Evolutionary conservation across 805 yeast genomes (phyloP).

Genomic region (Monosporozyma aquatica): DNA sequence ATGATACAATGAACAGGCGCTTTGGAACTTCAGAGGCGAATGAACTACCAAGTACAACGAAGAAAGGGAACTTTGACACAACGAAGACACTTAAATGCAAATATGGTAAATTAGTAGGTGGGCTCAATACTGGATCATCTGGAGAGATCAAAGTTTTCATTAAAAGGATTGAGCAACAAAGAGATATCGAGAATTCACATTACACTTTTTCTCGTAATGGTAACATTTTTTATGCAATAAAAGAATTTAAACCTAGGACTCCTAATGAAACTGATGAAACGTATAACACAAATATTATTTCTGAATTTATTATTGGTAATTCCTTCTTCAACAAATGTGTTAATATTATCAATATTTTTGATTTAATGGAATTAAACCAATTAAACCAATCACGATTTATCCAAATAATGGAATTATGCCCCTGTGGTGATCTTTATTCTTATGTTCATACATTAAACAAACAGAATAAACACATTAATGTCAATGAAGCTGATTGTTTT

Average conservation of each 20-base stretch:
- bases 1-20: slow-evolving; percentile 38
- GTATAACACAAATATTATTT: slow-evolving; percentile 76
- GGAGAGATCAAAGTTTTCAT: slow-evolving; percentile 85
- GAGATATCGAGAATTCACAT: background rate
- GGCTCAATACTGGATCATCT: slow-evolving; percentile 87
- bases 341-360: slow-evolving; percentile 71
- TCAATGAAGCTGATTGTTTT: slow-evolving; percentile 90
- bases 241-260: slow-evolving; percentile 77
- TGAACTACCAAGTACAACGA: background rate
- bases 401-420: slow-evolving; percentile 79
- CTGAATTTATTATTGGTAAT: slow-evolving; percentile 82
- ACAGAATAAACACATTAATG: no score
- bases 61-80: slow-evolving; percentile 8
- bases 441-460: no score
- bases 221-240: slow-evolving; percentile 70
- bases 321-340: slow-evolving; percentile 39
- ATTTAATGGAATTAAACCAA: slow-evolving; percentile 56
- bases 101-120: slow-evolving; percentile 44
- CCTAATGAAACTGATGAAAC: slow-evolving; percentile 79
- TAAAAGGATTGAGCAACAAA: slow-evolving; percentile 29
- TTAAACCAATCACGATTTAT: no score
- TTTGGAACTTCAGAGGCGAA: no score
- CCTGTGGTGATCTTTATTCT: slow-evolving; percentile 74
- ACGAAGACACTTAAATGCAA: slow-evolving; percentile 19
- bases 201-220: background rate